Conservation (phyloP, 2,329 filamentous ascomycete species). For the Zymoseptoria pseudotritici region DNA sequence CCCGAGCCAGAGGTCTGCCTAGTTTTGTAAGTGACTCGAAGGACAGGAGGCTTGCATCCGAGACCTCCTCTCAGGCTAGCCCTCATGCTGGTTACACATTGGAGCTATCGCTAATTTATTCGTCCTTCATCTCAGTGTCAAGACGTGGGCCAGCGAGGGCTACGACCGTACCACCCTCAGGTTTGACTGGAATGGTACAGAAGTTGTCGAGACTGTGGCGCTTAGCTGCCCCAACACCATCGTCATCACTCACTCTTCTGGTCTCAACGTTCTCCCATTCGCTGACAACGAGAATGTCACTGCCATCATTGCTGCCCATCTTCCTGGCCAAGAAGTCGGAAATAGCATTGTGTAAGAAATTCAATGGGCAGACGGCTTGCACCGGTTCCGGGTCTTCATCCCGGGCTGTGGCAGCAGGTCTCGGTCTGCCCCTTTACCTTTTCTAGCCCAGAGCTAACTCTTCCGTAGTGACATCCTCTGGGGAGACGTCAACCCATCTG, state of each 20-base stretch:
- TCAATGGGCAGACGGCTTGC: too few species aligned
- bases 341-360: constrained; percentile 31
- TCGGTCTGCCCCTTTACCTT: not conserved
- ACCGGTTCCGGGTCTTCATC: too few species aligned
- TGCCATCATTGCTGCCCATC: constrained; percentile 36
- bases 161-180: constrained; percentile 36
- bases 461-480: constrained; percentile 27
- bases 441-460: too few species aligned
- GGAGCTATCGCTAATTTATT: not conserved
- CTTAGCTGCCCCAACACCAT: constrained; percentile 25
- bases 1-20: constrained; percentile 38
- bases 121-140: constrained; percentile 24
- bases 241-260: constrained; percentile 25
- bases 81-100: not conserved
- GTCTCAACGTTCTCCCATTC: constrained; percentile 36
- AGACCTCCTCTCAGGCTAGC: not conserved
- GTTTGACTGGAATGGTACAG: constrained; percentile 37
- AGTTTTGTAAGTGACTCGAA: constrained; percentile 37
- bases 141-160: constrained; percentile 37
- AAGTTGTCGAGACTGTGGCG: constrained; percentile 24
- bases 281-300: constrained; percentile 31
- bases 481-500: constrained; percentile 24
- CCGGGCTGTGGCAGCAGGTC: constrained; percentile 15
- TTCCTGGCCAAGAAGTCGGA: constrained; percentile 34
- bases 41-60: not conserved